Evolutionary conservation across 169 alveolate species (phyloP).

Genomic region (Plasmodium inui): DNA sequence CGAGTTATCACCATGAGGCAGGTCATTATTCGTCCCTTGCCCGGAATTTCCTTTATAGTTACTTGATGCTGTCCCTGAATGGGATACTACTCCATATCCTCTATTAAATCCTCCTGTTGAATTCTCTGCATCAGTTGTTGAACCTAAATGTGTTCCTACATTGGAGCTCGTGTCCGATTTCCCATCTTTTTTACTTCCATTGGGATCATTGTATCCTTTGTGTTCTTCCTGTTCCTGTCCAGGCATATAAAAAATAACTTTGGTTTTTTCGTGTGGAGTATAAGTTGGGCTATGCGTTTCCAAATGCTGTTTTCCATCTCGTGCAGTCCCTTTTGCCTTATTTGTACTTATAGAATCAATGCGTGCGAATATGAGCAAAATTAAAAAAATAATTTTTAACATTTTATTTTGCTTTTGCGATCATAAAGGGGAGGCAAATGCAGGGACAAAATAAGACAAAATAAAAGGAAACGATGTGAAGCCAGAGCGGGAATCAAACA

Average conservation of each 20-base stretch:
- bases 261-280: constrained; percentile 16
- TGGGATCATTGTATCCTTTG: neutral
- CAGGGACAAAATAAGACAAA: neutral
- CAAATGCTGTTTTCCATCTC: constrained; percentile 1
- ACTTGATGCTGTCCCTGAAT: constrained; percentile 9
- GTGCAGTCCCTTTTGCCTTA: neutral
- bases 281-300: constrained; percentile 47
- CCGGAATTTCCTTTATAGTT: constrained; percentile 18
- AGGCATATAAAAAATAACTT: constrained; percentile 72
- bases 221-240: constrained; percentile 1
- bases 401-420: constrained; percentile 22
- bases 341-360: constrained; percentile 12
- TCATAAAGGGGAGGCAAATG: neutral
- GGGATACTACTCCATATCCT: constrained; percentile 38
- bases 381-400: constrained; percentile 52
- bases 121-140: neutral
- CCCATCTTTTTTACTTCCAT: constrained; percentile 10
- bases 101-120: constrained; percentile 38
- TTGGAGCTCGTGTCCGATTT: neutral
- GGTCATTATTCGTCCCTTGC: constrained; percentile 2
- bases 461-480: neutral
- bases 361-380: constrained; percentile 27
- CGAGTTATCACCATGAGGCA: constrained; percentile 4
- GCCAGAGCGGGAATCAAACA: neutral
- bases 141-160: neutral